Conservation (phyloP, 495 filamentous ascomycete species). For the Aspergillus taichungensis region DNA sequence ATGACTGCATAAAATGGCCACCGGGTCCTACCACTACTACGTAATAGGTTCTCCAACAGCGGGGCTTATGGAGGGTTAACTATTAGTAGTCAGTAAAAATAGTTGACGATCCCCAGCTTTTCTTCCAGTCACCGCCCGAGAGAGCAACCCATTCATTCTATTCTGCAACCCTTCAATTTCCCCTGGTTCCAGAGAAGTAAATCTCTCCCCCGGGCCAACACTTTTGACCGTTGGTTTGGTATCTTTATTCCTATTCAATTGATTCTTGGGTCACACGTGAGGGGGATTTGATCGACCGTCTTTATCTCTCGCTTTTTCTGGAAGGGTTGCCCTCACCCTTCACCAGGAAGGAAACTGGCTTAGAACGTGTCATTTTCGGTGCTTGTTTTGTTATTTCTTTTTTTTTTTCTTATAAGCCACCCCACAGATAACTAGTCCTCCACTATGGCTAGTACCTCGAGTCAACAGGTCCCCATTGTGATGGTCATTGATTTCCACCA, state of each 20-base stretch:
- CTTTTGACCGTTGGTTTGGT: slow-evolving; percentile 1
- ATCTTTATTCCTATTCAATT: neutral
- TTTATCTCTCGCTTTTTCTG: slow-evolving; percentile 13
- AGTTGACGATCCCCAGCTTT: no score
- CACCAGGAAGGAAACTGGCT: slow-evolving; percentile 5
- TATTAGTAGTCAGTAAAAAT: no score
- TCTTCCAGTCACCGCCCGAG: neutral
- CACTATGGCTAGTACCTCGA: slow-evolving; percentile 24
- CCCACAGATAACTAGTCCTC: neutral
- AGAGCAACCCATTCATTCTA: neutral
- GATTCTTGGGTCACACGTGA: slow-evolving; percentile 1
- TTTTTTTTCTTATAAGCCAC: neutral
- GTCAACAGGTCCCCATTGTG: slow-evolving; percentile 51
- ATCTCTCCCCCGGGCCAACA: neutral
- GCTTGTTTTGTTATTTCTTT: slow-evolving; percentile 2
- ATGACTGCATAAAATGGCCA: no score
- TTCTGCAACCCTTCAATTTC: slow-evolving; percentile 3
- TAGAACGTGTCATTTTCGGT: slow-evolving; percentile 11
- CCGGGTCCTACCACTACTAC: no score
- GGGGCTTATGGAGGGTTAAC: no score
- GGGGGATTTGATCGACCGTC: slow-evolving; percentile 9
- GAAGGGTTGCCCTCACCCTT: slow-evolving; percentile 3
- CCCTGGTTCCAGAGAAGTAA: neutral
- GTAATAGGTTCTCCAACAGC: no score
- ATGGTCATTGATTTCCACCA: slow-evolving; percentile 96